Conservation (phyloP, 345 rosid species). For the Chamaenerion angustifolium region DNA sequence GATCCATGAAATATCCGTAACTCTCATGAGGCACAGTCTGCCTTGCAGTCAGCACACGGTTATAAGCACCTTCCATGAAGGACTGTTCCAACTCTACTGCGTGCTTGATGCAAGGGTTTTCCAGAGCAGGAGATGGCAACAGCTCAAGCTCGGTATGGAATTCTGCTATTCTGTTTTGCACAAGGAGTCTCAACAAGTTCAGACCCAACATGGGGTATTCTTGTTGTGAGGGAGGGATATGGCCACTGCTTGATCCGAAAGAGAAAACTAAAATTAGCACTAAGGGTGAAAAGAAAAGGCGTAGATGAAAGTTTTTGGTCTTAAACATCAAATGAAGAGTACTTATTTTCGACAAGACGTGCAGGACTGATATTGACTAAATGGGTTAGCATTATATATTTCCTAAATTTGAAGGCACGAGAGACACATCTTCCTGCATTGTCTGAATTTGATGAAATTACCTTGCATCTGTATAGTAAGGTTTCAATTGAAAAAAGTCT, state of each 20-base stretch:
- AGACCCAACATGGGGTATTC: conserved; percentile 86
- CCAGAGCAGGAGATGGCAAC: conserved; percentile 62
- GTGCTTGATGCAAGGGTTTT: conserved; percentile 81
- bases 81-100: conserved; percentile 99
- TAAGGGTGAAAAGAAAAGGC: background rate
- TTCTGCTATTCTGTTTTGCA: conserved; percentile 92
- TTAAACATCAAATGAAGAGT: too few relatives aligned
- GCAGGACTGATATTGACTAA: too few relatives aligned
- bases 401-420: too few relatives aligned
- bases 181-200: conserved; percentile 84
- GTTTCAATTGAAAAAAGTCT: conserved; percentile 90
- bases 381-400: too few relatives aligned
- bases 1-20: conserved; percentile 93
- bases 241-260: conserved; percentile 32
- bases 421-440: too few relatives aligned
- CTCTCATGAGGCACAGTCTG: conserved; percentile 80
- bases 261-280: background rate
- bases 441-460: conserved; percentile 11
- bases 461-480: conserved; percentile 86
- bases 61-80: conserved; percentile 97
- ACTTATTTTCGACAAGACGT: too few relatives aligned
- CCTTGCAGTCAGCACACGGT: conserved; percentile 84
- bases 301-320: background rate
- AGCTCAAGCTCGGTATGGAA: conserved; percentile 91
- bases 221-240: conserved; percentile 59